Conservation (phyloP, 306 rosid species). For the Fragaria ananassa region DNA sequence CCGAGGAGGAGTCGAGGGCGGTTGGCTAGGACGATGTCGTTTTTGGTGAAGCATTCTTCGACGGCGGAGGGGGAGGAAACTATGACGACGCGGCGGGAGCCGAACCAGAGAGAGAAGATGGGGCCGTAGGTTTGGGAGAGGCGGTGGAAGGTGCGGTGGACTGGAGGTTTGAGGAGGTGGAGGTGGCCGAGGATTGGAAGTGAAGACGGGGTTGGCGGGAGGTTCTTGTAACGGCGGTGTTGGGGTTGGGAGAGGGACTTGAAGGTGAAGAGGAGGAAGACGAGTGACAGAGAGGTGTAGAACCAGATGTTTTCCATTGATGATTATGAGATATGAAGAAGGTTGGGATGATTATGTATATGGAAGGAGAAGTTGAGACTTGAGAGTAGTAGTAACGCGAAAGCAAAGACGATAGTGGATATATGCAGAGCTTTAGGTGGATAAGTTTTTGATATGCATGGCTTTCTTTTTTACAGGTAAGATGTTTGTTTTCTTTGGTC, state of each 20-base stretch:
- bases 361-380: not conserved
- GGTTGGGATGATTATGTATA: not conserved
- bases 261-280: slow-evolving; percentile 27
- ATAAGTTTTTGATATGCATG: not conserved
- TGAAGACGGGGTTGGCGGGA: slow-evolving; percentile 51
- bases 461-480: not conserved
- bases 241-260: slow-evolving; percentile 24
- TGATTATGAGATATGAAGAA: not conserved
- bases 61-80: slow-evolving; percentile 46
- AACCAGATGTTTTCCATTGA: slow-evolving; percentile 3
- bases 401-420: too few species aligned
- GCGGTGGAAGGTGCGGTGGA: slow-evolving; percentile 33
- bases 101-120: slow-evolving; percentile 30
- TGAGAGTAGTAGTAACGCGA: not conserved
- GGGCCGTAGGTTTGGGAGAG: slow-evolving; percentile 52
- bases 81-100: slow-evolving; percentile 36
- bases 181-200: slow-evolving; percentile 65
- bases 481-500: not conserved
- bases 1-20: slow-evolving; percentile 25
- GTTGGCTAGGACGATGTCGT: slow-evolving; percentile 58
- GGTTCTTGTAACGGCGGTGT: slow-evolving; percentile 19
- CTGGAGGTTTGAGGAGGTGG: slow-evolving; percentile 44
- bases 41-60: slow-evolving; percentile 70
- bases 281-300: slow-evolving; percentile 16
- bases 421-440: too few species aligned